phyloP scores from a whole-genome alignment of 1,284 basidiomycete species.

The Austropuccinia psidii region DNA sequence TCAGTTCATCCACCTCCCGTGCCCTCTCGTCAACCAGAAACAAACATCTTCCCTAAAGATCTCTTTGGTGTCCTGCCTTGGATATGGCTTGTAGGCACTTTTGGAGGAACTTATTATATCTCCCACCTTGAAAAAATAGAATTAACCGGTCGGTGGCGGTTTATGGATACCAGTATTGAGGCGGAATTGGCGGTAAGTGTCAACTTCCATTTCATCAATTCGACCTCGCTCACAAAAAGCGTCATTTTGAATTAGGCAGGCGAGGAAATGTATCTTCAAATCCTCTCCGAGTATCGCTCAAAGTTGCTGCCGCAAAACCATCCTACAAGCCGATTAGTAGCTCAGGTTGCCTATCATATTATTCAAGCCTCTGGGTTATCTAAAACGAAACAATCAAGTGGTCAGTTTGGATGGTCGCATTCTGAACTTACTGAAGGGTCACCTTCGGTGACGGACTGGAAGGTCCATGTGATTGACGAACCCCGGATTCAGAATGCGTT shows the following conservation, averaged over 20 bases:
- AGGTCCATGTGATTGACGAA: constrained; percentile 35
- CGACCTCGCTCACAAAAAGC: neutral
- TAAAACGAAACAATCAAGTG: neutral
- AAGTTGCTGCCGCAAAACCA: constrained; percentile 41
- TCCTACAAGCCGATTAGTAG: constrained; percentile 39
- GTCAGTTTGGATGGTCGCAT: neutral
- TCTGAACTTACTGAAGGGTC: constrained; percentile 11
- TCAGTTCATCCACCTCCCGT: no score
- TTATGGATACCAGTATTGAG: constrained; percentile 43
- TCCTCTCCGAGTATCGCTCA: constrained; percentile 41
- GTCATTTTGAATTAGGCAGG: constrained; percentile 39
- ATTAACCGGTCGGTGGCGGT: constrained; percentile 44
- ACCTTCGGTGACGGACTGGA: constrained; percentile 14
- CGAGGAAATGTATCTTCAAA: constrained; percentile 42
- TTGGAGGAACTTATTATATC: constrained; percentile 44
- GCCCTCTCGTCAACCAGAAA: no score
- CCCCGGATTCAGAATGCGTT: constrained; percentile 32
- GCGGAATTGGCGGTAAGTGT: constrained; percentile 40
- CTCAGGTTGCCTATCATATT: constrained; percentile 42
- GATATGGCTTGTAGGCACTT: constrained; percentile 39
- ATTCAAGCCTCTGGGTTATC: constrained; percentile 41
- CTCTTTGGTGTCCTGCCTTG: constrained; percentile 8
- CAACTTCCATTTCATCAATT: neutral
- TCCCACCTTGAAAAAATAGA: constrained; percentile 45
- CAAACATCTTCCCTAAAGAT: no score